Percentiles rank a stretch among this genome's conserved stretches.
Evolutionary conservation across 2,329 filamentous ascomycete species (phyloP).

Genomic region (Cordyceps militaris): DNA sequence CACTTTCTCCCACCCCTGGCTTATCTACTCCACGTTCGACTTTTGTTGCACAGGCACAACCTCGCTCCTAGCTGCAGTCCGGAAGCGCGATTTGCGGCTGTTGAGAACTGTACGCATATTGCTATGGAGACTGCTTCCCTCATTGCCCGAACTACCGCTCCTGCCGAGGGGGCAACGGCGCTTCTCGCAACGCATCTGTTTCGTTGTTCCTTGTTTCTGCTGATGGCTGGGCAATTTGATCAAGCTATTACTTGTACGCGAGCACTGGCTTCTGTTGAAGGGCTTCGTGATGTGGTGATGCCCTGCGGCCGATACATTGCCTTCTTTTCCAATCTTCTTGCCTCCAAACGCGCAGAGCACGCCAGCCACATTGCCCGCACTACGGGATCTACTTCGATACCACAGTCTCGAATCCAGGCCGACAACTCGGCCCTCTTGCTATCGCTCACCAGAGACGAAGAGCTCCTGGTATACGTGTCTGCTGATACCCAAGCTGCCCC

Average conservation of each 20-base stretch:
- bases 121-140: slow-evolving; percentile 74
- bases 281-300: slow-evolving; percentile 63
- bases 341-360: slow-evolving; percentile 45
- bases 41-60: slow-evolving; percentile 84
- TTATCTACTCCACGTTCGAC: slow-evolving; percentile 74
- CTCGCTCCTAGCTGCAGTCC: slow-evolving; percentile 63
- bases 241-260: slow-evolving; percentile 67
- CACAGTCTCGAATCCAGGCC: slow-evolving; percentile 25
- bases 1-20: slow-evolving; percentile 67
- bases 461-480: slow-evolving; percentile 78
- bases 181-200: slow-evolving; percentile 80
- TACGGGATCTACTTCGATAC: slow-evolving; percentile 22
- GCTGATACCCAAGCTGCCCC: slow-evolving; percentile 77
- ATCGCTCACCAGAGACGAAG: slow-evolving; percentile 59
- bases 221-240: slow-evolving; percentile 66
- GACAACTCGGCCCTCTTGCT: slow-evolving; percentile 27
- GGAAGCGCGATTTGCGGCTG: slow-evolving; percentile 60
- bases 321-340: slow-evolving; percentile 69
- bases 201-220: slow-evolving; percentile 74
- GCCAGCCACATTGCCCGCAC: slow-evolving; percentile 29
- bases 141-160: slow-evolving; percentile 57
- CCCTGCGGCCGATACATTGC: slow-evolving; percentile 74
- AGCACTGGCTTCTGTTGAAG: slow-evolving; percentile 62
- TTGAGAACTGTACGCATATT: slow-evolving; percentile 69
- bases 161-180: slow-evolving; percentile 61